These are phyloP conservation scores for Globisporangium viniferum DNA, from an alignment of 352 stramenopile genomes.

Conservation along the genomic window DNA sequence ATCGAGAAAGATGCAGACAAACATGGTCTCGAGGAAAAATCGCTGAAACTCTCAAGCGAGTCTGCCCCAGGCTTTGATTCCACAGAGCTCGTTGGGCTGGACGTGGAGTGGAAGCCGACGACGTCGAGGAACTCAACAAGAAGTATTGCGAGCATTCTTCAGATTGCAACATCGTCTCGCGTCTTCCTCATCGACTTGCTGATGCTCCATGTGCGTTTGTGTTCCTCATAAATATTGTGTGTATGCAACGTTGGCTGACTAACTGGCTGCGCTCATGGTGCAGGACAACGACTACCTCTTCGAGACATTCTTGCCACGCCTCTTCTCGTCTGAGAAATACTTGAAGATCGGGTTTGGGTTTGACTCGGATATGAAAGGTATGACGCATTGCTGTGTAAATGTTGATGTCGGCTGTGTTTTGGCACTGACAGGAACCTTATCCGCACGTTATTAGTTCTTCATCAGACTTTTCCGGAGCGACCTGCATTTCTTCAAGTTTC, in stretches of 20 bases:
- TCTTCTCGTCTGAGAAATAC: conserved; percentile 33
- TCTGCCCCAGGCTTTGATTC: neutral
- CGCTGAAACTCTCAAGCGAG: neutral
- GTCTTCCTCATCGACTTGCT: conserved; percentile 65
- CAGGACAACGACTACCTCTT: conserved; percentile 49
- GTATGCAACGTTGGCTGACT: neutral
- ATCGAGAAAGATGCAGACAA: neutral
- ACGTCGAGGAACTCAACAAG: conserved; percentile 25
- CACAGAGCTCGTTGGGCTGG: conserved; percentile 37
- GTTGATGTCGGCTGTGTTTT: neutral
- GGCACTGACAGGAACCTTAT: neutral
- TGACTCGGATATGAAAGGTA: conserved; percentile 66
- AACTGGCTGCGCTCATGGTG: neutral
- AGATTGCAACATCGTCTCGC: conserved; percentile 43
- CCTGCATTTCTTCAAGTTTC: conserved; percentile 29
- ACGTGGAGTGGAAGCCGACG: conserved; percentile 66
- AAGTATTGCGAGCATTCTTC: conserved; percentile 54
- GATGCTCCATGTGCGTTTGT: conserved; percentile 42
- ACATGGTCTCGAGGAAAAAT: neutral
- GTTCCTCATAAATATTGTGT: too few species aligned
- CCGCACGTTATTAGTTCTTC: conserved; percentile 31
- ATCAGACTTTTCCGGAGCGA: conserved; percentile 64
- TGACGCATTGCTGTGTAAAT: neutral
- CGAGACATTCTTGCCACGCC: conserved; percentile 31
- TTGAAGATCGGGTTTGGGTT: conserved; percentile 73